Conservation (phyloP, 345 rosid species). For the Gossypium anomalum region DNA sequence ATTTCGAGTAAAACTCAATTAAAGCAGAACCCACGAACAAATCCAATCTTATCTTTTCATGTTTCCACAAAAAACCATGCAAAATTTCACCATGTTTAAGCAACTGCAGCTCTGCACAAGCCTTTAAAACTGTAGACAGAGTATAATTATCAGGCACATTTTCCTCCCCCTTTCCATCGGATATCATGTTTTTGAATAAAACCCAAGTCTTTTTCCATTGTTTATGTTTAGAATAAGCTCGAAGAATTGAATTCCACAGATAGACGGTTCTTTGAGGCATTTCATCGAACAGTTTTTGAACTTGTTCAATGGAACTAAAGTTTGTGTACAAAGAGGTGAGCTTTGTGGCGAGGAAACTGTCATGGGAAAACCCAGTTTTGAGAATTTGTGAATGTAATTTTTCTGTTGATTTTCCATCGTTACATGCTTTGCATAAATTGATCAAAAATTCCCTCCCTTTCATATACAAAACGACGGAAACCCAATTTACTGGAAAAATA, state of each 20-base stretch:
- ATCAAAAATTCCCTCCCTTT: slow-evolving; percentile 23
- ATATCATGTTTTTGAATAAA: slow-evolving; percentile 33
- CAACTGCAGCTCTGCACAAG: slow-evolving; percentile 38
- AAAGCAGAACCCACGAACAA: slow-evolving; percentile 45
- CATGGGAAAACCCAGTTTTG: slow-evolving; percentile 23
- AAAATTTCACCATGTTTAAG: slow-evolving; percentile 37
- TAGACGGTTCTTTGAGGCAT: slow-evolving; percentile 36
- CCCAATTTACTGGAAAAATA: neutral
- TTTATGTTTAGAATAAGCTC: slow-evolving; percentile 34
- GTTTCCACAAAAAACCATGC: slow-evolving; percentile 39
- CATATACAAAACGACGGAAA: slow-evolving; percentile 10
- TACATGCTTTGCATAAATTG: slow-evolving; percentile 15
- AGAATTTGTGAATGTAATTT: slow-evolving; percentile 26
- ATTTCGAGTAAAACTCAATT: slow-evolving; percentile 46
- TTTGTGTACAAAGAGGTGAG: neutral
- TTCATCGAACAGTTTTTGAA: slow-evolving; percentile 50
- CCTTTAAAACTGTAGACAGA: slow-evolving; percentile 39
- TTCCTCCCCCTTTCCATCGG: neutral
- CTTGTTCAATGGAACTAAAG: slow-evolving; percentile 22
- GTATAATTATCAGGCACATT: slow-evolving; percentile 42
- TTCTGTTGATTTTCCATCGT: slow-evolving; percentile 18
- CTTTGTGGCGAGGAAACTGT: slow-evolving; percentile 25
- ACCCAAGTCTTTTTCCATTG: slow-evolving; percentile 27
- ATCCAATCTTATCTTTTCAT: slow-evolving; percentile 29
- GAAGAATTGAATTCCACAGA: slow-evolving; percentile 47